phyloP scores from a whole-genome alignment of 768 basidiomycete genomes.

The Mycena haematopus region DNA sequence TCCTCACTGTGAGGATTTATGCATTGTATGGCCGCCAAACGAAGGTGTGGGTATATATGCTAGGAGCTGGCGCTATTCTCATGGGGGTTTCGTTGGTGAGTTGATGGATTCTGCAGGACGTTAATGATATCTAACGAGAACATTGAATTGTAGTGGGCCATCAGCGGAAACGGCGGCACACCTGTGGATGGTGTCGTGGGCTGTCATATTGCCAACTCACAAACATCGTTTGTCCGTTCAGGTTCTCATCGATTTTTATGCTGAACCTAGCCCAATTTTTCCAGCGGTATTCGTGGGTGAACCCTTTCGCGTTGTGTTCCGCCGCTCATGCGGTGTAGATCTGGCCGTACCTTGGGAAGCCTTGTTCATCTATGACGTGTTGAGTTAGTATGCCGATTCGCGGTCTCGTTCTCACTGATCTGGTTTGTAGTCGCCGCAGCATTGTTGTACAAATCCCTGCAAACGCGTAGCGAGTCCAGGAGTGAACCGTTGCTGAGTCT shows the following conservation, averaged over 20 bases:
- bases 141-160: constrained; percentile 12
- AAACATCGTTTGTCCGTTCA: background rate
- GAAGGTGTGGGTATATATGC: background rate
- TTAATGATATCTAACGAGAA: background rate
- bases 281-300: background rate
- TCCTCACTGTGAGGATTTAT: constrained; percentile 20
- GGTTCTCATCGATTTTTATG: no score
- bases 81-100: constrained; percentile 11
- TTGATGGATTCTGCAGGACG: background rate
- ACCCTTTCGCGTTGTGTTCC: background rate
- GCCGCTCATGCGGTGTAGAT: constrained; percentile 2
- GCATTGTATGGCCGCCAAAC: constrained; percentile 16
- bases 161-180: constrained; percentile 7
- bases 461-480: background rate
- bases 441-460: constrained; percentile 20
- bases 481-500: constrained; percentile 6
- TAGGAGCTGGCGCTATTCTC: background rate
- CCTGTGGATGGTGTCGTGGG: constrained; percentile 11
- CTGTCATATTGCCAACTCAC: constrained; percentile 18
- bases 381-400: background rate
- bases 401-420: background rate
- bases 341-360: constrained; percentile 24
- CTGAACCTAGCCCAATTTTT: background rate
- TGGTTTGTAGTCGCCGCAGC: constrained; percentile 4
- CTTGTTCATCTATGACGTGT: constrained; percentile 18